Conservation (phyloP, 2,329 filamentous ascomycete species). For the Blastomyces percursus region DNA sequence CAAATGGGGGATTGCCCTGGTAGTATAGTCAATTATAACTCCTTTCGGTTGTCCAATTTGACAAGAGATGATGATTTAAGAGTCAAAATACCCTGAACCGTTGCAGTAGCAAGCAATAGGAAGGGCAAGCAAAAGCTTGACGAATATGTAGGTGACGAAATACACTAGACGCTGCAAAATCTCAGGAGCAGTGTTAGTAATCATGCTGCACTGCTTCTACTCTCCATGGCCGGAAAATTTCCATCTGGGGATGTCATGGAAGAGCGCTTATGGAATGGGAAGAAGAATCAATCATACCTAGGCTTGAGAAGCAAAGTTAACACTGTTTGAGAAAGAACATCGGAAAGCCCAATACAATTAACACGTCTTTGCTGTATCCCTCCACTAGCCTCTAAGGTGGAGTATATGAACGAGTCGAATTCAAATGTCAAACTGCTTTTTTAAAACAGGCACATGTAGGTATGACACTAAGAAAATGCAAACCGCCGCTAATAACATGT, state of each 20-base stretch:
- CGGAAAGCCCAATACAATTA: not conserved
- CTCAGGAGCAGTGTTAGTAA: not conserved
- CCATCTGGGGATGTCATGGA: not conserved
- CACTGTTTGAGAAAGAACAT: not conserved
- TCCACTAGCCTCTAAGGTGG: not conserved
- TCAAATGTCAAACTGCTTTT: not conserved
- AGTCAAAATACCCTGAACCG: not conserved
- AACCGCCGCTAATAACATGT: not conserved
- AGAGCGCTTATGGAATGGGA: too few relatives aligned
- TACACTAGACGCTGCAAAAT: not conserved
- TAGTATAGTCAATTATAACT: not conserved
- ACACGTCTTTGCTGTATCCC: not conserved
- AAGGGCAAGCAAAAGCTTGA: not conserved
- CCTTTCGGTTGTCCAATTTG: not conserved
- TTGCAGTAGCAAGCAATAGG: not conserved
- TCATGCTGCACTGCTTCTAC: not conserved
- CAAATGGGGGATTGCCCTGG: not conserved
- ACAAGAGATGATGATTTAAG: not conserved
- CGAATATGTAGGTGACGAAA: not conserved
- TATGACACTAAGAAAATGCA: constrained; percentile 1
- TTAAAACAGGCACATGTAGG: not conserved
- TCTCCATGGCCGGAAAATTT: not conserved
- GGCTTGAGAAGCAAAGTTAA: not conserved
- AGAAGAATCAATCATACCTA: not conserved
- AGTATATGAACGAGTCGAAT: not conserved